Percentiles rank a stretch among this genome's conserved stretches.
Evolutionary conservation across 2,329 filamentous ascomycete genomes (phyloP).

Genomic region (Sclerotinia subarctica): DNA sequence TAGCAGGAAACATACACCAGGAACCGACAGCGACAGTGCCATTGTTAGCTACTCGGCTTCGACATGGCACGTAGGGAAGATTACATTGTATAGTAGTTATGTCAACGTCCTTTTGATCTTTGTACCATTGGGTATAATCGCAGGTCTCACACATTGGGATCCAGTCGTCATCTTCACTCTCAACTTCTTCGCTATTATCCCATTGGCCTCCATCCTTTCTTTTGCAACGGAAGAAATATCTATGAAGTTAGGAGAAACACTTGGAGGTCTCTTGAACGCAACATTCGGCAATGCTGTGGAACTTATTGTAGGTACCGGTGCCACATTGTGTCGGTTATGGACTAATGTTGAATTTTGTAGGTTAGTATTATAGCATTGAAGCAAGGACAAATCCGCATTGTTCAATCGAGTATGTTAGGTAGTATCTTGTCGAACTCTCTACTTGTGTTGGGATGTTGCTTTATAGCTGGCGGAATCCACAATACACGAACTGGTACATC

Average conservation of each 20-base stretch:
- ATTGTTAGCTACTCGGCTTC: conserved; percentile 29
- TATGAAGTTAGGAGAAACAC: conserved; percentile 56
- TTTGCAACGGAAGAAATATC: conserved; percentile 37
- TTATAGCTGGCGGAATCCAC: conserved; percentile 68
- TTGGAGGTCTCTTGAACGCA: conserved; percentile 55
- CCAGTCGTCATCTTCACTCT: conserved; percentile 54
- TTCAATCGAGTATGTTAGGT: conserved; percentile 94
- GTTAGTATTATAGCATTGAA: conserved; percentile 88
- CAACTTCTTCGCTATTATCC: conserved; percentile 59
- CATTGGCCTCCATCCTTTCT: conserved; percentile 50
- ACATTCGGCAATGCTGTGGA: conserved; percentile 52
- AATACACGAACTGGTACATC: conserved; percentile 41
- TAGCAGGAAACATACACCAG: conserved; percentile 32
- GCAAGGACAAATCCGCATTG: conserved; percentile 85
- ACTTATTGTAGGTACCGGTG: conserved; percentile 44
- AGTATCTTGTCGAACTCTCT: conserved; percentile 94
- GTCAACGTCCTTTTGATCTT: conserved; percentile 78
- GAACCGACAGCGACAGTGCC: conserved; percentile 31
- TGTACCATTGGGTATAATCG: conserved; percentile 73
- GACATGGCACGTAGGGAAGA: conserved; percentile 32
- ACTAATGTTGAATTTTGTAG: conserved; percentile 43
- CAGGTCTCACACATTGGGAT: conserved; percentile 48
- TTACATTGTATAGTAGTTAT: conserved; percentile 38
- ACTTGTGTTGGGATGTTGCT: conserved; percentile 79
- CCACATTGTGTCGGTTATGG: not conserved